These are phyloP conservation scores for Hymenoscyphus infarciens DNA, from an alignment of 2,329 filamentous ascomycete genomes.

Conservation along the genomic window DNA sequence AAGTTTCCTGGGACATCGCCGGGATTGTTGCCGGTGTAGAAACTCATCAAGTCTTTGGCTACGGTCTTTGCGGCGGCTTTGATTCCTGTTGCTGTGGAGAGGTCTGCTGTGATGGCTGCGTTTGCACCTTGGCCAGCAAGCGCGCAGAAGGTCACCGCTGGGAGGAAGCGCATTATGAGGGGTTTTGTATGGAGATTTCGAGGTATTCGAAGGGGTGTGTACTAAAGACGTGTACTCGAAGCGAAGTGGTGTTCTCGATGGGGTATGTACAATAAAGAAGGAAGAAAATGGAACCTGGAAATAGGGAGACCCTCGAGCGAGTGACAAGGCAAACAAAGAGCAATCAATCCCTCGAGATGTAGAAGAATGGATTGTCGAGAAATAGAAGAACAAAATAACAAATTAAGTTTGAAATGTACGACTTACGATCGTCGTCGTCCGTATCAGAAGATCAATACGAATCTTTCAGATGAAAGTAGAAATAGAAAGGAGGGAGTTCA, in stretches of 20 bases:
- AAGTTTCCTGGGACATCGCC: constrained; percentile 49
- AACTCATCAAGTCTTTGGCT: constrained; percentile 48
- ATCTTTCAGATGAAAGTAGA: too few relatives aligned
- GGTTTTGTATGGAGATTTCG: background rate
- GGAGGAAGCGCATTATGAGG: constrained; percentile 10
- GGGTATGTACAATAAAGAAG: constrained; percentile 6
- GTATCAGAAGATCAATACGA: constrained; percentile 8
- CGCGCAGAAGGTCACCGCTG: constrained; percentile 5
- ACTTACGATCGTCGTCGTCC: background rate
- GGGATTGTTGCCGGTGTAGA: constrained; percentile 48
- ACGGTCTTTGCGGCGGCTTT: constrained; percentile 31
- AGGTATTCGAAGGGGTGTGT: background rate
- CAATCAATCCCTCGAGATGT: too few relatives aligned
- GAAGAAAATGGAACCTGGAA: too few relatives aligned
- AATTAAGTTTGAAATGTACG: background rate
- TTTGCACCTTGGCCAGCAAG: constrained; percentile 17
- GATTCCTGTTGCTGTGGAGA: constrained; percentile 4
- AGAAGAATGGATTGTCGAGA: background rate
- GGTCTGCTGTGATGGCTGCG: constrained; percentile 10
- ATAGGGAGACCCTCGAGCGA: constrained; percentile 2
- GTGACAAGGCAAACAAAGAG: constrained; percentile 9
- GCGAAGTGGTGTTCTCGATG: background rate
- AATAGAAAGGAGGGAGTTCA: background rate
- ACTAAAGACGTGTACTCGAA: background rate
- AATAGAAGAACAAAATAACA: background rate